phyloP scores from a whole-genome alignment of 1,139 yeast genomes.

The Protomyces pachydermus region DNA sequence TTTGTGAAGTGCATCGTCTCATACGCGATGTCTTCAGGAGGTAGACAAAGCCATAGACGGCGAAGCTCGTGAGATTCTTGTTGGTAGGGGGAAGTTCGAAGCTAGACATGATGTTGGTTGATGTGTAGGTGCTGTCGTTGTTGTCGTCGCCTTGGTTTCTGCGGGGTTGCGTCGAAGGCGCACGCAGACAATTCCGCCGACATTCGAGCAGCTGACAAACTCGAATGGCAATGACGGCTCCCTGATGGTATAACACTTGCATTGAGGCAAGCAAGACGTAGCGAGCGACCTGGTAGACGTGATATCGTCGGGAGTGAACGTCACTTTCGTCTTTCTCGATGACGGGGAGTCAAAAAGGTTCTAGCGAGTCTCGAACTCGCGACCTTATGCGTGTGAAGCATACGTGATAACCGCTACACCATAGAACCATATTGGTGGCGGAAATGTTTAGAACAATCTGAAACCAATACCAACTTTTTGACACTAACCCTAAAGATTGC shows the following conservation, averaged over 20 bases:
- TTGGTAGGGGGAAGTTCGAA: background rate
- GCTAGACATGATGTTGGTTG: background rate
- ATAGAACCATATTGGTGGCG: background rate
- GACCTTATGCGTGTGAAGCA: constrained; percentile 3
- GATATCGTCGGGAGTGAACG: background rate
- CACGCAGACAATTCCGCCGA: background rate
- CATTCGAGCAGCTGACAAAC: too few species aligned
- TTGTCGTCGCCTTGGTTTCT: background rate
- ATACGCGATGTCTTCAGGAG: background rate
- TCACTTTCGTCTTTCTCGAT: too few species aligned
- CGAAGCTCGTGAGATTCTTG: background rate
- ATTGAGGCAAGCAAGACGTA: background rate
- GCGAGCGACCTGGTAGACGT: background rate
- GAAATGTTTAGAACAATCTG: background rate
- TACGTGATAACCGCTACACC: constrained; percentile 3
- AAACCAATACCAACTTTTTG: too few species aligned
- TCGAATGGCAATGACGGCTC: too few species aligned
- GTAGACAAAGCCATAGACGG: background rate
- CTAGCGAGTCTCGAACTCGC: constrained; percentile 2
- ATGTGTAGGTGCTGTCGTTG: background rate
- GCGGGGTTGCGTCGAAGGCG: background rate
- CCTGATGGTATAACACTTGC: too few species aligned
- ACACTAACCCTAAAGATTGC: too few species aligned
- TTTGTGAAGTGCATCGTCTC: too few species aligned
- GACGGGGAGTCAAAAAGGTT: background rate